Percentiles rank a stretch among this genome's conserved stretches.
Evolutionary conservation across 2,329 filamentous ascomycete species (phyloP).

Genomic region (Fusarium algeriense): DNA sequence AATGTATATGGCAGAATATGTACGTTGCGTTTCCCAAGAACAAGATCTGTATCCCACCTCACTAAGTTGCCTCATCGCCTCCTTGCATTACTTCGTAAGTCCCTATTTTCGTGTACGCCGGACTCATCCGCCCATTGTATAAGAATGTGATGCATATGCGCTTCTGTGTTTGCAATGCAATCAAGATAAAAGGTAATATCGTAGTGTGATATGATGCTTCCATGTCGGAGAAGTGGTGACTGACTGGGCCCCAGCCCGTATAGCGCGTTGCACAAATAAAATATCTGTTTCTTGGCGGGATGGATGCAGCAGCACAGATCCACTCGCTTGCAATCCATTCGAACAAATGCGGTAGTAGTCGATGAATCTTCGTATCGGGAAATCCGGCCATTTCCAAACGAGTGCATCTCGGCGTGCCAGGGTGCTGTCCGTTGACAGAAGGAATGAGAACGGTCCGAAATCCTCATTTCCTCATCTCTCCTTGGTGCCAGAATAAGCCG

Average conservation of each 20-base stretch:
- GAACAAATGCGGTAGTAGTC: not conserved
- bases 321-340: constrained; percentile 6
- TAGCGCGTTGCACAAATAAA: not conserved
- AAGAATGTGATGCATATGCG: constrained; percentile 18
- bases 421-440: not conserved
- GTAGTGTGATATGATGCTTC: constrained; percentile 18
- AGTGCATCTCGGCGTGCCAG: not conserved
- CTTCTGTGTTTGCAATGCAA: constrained; percentile 9
- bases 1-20: constrained; percentile 40
- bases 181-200: constrained; percentile 13
- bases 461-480: not conserved
- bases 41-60: constrained; percentile 20
- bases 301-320: not conserved
- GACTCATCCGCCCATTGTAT: constrained; percentile 19
- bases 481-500: not conserved
- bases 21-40: constrained; percentile 22
- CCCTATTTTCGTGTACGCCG: constrained; percentile 33
- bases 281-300: constrained; percentile 3
- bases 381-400: constrained; percentile 8
- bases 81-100: constrained; percentile 40
- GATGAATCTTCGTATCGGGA: constrained; percentile 8
- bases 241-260: not conserved
- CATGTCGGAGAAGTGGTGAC: not conserved
- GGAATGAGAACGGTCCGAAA: not conserved
- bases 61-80: constrained; percentile 11